Base-by-base conservation (phyloP, 257 asterid genomes). In the Penstemon barbatus region DNA sequence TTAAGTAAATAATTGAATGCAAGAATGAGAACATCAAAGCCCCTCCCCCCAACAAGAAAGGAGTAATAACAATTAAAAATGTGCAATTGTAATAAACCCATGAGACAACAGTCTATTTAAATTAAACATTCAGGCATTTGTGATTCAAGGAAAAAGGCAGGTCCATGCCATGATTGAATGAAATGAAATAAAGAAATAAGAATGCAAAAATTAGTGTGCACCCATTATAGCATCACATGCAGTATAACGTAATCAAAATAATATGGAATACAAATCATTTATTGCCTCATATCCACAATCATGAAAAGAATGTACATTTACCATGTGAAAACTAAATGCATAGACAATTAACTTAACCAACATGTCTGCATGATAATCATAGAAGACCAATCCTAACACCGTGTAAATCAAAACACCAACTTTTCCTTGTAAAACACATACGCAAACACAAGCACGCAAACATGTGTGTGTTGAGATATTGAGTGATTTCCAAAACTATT, bases 1-100 rank as follows among this genome's bases (percentile, higher is more conserved):
- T 10, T 36, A 45, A 41, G 49, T 8, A 55, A 70, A 37, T 52
- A 65, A 59, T 5, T 51, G 48, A 7, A 58, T 11, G 45, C 53
- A 57, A 52, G 51, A 66, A 38, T 12, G 50, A 72, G 57, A 41
- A 63, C 8, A 49, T 13, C 49, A 25, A 49, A 59, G 12, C 69
- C 62, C 36, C 49, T 37, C 46, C 37, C 46, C 44, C 19, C 37
- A 51, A 11, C 19, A 65, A 36, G 53, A 41, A 44, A 57, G 25
- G 41, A 33, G 41, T 53, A 10, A 40, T 46, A 56, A 45, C 54
- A 10, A 19, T n/a, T 36, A 36, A 63, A 65, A 70, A 57, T 6
- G 15, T 33, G 13, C 40, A 25, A 44, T 42, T 25, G 36, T 37
- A 12, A 62, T 54, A 53, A 36, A 56, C 6, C 7, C 40, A 8